Evolutionary conservation across 441 rosid species (phyloP).

Genomic region (Populus hybrid): DNA sequence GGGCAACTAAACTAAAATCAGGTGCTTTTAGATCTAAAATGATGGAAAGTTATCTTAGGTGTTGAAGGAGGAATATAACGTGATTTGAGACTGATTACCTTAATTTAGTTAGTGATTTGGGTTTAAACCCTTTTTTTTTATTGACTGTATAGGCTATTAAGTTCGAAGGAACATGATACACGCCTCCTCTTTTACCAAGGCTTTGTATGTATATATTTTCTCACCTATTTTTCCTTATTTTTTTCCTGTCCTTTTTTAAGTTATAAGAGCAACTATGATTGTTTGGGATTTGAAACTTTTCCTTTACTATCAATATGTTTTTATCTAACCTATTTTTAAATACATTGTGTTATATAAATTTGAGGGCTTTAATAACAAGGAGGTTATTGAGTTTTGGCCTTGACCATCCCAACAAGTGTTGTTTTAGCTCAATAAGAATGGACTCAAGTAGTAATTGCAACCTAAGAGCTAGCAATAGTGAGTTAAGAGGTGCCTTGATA

Average conservation of each 20-base stretch:
- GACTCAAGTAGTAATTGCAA: conserved; percentile 19
- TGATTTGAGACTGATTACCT: too few relatives aligned
- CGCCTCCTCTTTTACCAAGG: not conserved
- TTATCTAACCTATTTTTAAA: not conserved
- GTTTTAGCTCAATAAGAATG: conserved; percentile 43
- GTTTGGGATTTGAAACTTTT: too few relatives aligned
- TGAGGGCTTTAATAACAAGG: conserved; percentile 33
- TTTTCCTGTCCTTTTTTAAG: not conserved
- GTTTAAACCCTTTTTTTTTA: too few relatives aligned
- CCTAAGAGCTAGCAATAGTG: conserved; percentile 18
- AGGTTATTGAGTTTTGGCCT: conserved; percentile 28
- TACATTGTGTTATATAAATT: conserved; percentile 28
- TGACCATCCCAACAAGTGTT: conserved; percentile 24
- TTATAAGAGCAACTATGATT: not conserved
- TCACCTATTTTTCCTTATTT: too few relatives aligned
- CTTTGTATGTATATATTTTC: not conserved
- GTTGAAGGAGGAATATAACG: too few relatives aligned
- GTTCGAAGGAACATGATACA: too few relatives aligned
- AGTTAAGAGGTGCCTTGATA: conserved; percentile 76
- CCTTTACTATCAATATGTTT: too few relatives aligned
- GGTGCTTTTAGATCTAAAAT: too few relatives aligned
- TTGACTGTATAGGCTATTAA: too few relatives aligned
- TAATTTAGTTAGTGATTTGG: too few relatives aligned
- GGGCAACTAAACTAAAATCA: too few relatives aligned
- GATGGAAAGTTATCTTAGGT: too few relatives aligned